phyloP scores from a whole-genome alignment of 129 eudicot species.

The Chrysanthemum seticuspe region DNA sequence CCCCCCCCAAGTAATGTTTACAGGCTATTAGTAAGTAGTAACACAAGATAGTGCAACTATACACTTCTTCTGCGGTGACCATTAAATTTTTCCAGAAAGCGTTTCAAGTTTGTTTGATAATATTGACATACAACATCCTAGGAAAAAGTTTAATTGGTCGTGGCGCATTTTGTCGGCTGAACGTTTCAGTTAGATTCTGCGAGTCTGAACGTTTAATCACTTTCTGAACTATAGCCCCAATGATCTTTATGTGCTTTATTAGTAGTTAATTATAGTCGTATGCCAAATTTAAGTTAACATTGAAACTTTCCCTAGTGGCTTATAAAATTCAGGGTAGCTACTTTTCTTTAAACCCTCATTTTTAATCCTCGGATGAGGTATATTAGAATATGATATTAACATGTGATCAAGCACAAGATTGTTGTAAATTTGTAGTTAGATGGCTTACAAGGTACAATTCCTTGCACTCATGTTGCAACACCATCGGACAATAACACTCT shows the following conservation, averaged over 20 bases:
- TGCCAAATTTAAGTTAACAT: background rate
- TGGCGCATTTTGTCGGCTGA: background rate
- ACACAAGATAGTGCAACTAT: background rate
- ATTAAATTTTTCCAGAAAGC: background rate
- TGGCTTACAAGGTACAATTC: too few relatives aligned
- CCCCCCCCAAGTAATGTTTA: background rate
- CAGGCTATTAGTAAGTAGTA: background rate
- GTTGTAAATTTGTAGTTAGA: too few relatives aligned
- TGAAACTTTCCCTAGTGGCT: too few relatives aligned
- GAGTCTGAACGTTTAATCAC: background rate
- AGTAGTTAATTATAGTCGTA: background rate
- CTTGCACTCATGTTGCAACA: too few relatives aligned
- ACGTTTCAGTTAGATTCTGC: background rate
- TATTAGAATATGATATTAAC: too few relatives aligned
- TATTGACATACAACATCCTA: conserved; percentile 2
- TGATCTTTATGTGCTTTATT: background rate
- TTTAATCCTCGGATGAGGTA: too few relatives aligned
- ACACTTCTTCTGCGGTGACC: background rate
- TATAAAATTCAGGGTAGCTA: too few relatives aligned
- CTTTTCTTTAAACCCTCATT: too few relatives aligned
- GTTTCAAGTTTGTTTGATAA: background rate
- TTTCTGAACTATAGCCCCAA: background rate
- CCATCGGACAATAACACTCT: background rate
- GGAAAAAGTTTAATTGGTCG: background rate
- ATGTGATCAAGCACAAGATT: too few relatives aligned